Percentiles rank a stretch among this genome's conserved stretches.
Conservation (phyloP, 192 early-diverging fungal species). For the Coemansia sp. region DNA sequence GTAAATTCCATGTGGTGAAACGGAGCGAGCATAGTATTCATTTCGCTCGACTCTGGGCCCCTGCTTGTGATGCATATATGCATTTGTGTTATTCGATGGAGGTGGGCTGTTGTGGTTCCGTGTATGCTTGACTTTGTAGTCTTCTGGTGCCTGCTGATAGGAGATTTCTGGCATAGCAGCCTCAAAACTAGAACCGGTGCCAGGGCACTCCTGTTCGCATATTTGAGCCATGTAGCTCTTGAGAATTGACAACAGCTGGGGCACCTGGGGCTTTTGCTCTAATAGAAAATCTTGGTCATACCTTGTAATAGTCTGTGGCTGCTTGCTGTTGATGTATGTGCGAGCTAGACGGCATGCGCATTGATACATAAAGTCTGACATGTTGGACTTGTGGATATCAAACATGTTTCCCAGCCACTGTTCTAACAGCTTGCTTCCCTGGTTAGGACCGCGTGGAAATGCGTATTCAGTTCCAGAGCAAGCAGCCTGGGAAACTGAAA, state of each 20-base stretch:
- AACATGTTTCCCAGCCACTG: slow-evolving; percentile 39
- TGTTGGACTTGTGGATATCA: slow-evolving; percentile 12
- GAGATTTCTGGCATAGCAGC: too few species aligned
- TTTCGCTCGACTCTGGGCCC: too few species aligned
- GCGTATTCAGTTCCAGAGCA: neutral
- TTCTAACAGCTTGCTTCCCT: slow-evolving; percentile 29
- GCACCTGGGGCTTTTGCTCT: neutral
- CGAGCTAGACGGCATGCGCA: slow-evolving; percentile 15
- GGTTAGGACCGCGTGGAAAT: slow-evolving; percentile 3
- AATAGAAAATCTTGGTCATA: neutral
- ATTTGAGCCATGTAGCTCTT: slow-evolving; percentile 21
- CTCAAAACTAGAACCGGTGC: neutral
- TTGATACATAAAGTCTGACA: slow-evolving; percentile 17
- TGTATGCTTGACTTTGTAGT: too few species aligned
- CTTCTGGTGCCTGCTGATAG: too few species aligned
- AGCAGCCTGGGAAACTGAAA: neutral
- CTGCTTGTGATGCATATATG: too few species aligned
- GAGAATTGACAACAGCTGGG: neutral
- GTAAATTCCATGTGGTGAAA: too few species aligned
- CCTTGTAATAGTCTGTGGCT: neutral
- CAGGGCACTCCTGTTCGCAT: slow-evolving; percentile 5
- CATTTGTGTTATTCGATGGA: too few species aligned
- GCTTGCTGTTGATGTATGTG: slow-evolving; percentile 14
- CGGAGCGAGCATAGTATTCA: too few species aligned
- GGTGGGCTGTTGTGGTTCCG: too few species aligned